These are phyloP conservation scores for Kwoniella pini DNA, from an alignment of 768 basidiomycete species.

Conservation along the genomic window DNA sequence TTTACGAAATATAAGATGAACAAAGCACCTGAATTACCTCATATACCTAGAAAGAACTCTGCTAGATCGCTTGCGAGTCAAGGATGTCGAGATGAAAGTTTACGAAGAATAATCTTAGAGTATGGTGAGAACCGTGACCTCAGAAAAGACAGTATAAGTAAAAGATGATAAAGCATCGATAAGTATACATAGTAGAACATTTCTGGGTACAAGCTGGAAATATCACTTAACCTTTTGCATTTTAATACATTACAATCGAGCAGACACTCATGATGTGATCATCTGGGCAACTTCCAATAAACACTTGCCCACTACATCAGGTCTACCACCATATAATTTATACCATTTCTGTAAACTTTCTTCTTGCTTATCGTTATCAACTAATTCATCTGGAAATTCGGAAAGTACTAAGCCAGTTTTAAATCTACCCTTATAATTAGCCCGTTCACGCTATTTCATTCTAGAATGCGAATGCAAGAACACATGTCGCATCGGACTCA, in stretches of 20 bases:
- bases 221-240: no score
- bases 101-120: neutral
- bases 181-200: no score
- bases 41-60: neutral
- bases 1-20: no score
- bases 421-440: no score
- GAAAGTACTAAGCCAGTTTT: constrained; percentile 30
- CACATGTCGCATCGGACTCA: constrained; percentile 4
- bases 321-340: constrained; percentile 30
- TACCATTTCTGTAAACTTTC: constrained; percentile 18
- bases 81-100: no score
- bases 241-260: no score
- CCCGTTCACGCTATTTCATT: no score
- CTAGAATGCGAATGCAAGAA: neutral
- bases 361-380: constrained; percentile 9
- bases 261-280: constrained; percentile 6
- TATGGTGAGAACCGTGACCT: no score
- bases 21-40: neutral
- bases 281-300: constrained; percentile 26
- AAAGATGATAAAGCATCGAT: no score
- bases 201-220: no score
- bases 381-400: constrained; percentile 21
- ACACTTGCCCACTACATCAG: constrained; percentile 29
- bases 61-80: neutral
- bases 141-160: no score